Evolutionary conservation across 257 asterid genomes (phyloP).

Genomic region (Nicotiana tomentosiformis): DNA sequence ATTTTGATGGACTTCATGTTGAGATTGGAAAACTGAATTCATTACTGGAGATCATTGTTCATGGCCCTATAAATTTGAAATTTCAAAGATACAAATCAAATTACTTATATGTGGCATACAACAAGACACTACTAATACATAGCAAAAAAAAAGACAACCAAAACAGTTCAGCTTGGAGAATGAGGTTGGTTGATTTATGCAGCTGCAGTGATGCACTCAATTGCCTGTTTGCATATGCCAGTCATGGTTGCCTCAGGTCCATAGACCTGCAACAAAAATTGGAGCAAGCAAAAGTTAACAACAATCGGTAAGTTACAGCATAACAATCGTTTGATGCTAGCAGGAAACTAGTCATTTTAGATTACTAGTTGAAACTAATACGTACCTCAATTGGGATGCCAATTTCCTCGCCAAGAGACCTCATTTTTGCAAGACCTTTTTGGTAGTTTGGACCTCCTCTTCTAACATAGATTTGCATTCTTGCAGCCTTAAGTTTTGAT

Average conservation of each 20-base stretch:
- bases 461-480: slow-evolving; percentile 74
- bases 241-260: slow-evolving; percentile 99
- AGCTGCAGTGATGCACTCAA: slow-evolving; percentile 85
- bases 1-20: neutral
- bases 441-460: slow-evolving; percentile 98
- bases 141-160: neutral
- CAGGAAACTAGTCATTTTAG: neutral
- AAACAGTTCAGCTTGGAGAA: neutral
- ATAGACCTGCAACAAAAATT: slow-evolving; percentile 50
- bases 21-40: neutral
- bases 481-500: slow-evolving; percentile 86
- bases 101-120: slow-evolving; percentile 16
- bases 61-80: slow-evolving; percentile 13
- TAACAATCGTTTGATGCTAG: neutral
- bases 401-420: slow-evolving; percentile 79
- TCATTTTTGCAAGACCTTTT: slow-evolving; percentile 84
- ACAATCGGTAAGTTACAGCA: neutral
- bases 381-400: slow-evolving; percentile 94
- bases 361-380: neutral
- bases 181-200: slow-evolving; percentile 43
- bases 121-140: slow-evolving; percentile 2
- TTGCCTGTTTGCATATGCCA: slow-evolving; percentile 94
- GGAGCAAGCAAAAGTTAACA: neutral
- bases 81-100: slow-evolving; percentile 17
- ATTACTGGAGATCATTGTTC: neutral